A percentile compares a stretch with the other conserved stretches of the same genome.
phyloP scores from a whole-genome alignment of 2,329 filamentous ascomycete genomes.

The Botrytis porri region DNA sequence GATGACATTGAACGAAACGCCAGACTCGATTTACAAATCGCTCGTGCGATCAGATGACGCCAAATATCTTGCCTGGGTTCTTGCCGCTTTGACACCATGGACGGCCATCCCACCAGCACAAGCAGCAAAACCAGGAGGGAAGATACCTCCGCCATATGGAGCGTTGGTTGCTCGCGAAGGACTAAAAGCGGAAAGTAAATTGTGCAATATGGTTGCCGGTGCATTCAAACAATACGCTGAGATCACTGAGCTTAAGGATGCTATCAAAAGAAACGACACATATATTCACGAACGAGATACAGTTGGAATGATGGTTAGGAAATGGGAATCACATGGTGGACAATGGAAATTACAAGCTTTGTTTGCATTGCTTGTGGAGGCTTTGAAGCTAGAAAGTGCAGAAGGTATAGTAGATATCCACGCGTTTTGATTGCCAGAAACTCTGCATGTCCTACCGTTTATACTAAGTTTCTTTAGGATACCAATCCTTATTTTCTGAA shows the following conservation, averaged over 20 bases:
- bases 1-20: constrained; percentile 45
- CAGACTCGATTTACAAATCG: constrained; percentile 49
- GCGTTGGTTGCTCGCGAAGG: constrained; percentile 70
- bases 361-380: constrained; percentile 64
- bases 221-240: constrained; percentile 60
- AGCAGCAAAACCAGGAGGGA: constrained; percentile 43
- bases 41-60: constrained; percentile 64
- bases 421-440: background rate
- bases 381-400: constrained; percentile 42
- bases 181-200: constrained; percentile 74
- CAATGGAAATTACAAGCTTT: constrained; percentile 72
- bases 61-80: constrained; percentile 71
- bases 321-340: constrained; percentile 60
- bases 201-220: constrained; percentile 64
- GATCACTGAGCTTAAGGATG: constrained; percentile 61
- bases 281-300: constrained; percentile 55
- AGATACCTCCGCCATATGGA: constrained; percentile 55
- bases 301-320: constrained; percentile 71
- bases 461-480: constrained; percentile 25
- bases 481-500: constrained; percentile 43
- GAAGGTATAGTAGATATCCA: constrained; percentile 6
- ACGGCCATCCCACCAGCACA: constrained; percentile 47
- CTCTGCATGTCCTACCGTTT: too few species aligned
- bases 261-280: constrained; percentile 47
- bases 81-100: constrained; percentile 76